Base-by-base conservation (phyloP, 2,329 filamentous ascomycete genomes). In the Arthrobotrys pseudoclavata region DNA sequence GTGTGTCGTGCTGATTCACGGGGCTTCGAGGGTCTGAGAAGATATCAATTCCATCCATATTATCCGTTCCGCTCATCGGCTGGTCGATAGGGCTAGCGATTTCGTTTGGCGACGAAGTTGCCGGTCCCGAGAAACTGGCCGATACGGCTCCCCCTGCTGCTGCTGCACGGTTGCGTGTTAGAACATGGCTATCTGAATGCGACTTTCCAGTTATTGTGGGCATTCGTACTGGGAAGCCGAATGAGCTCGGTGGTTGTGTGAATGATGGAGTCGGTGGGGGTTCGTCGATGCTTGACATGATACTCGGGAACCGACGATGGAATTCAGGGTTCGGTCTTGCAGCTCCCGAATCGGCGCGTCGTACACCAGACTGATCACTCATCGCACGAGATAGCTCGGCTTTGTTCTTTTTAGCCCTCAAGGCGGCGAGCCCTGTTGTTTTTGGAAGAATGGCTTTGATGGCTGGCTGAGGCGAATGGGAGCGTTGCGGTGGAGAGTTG, bases 21-120 rank as follows among this genome's bases (percentile, higher is more conserved):
- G 81, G 81, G 40, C 81, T 82, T 55, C 81, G 70, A 7, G 81
- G 81, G 60, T 82, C 81, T 9, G 76, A 68, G 71, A 81, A 81
- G 18, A 81, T 69, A 53, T 62, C 67, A 20, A 69, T 69, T n/a
- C 71, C 71, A 45, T 76, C 71, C 24, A 76, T 50, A 15, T 67
- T 72, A 31, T 69, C 76, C 7, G 64, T 79, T 29, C 69, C 69
- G n/a, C 55, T 61, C 69, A 74, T 72, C 37, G 60, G 40, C 40
- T 40, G 62, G 50, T 69, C 69, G 20, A 79, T 26, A 12, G 69
- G 69, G 45, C 76, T 75, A 24, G 55, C 50, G 80, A 79, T 80
- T 80, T 66, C 80, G 34, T 71, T 68, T n/a, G 81, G 66, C 31
- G 76, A 64, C 47, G 79, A 63, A 18, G 72, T 57, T 6, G 77